Conservation (phyloP, 2,329 filamentous ascomycete species). For the Penicillium sp. region DNA sequence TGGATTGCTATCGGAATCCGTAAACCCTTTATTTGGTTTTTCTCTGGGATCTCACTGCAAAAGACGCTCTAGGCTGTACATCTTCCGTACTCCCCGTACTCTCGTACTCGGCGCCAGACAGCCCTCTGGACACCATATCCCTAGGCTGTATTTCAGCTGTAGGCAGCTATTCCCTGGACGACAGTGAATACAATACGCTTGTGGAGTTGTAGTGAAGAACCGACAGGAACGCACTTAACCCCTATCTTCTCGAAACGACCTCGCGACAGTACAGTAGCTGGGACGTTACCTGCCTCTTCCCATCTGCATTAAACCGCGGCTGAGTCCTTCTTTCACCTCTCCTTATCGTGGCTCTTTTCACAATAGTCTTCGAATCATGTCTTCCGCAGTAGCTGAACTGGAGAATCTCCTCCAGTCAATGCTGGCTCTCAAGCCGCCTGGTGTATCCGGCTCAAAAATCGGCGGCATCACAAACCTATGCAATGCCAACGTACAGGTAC, state of each 20-base stretch:
- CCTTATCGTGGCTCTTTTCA: neutral
- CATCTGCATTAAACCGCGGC: constrained; percentile 6
- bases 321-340: neutral
- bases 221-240: constrained; percentile 26
- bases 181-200: constrained; percentile 33
- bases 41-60: constrained; percentile 20
- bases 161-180: constrained; percentile 33
- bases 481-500: constrained; percentile 84
- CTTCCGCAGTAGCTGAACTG: constrained; percentile 83
- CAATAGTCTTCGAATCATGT: constrained; percentile 51
- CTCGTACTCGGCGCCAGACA: constrained; percentile 37
- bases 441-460: constrained; percentile 91
- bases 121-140: constrained; percentile 29
- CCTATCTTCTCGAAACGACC: constrained; percentile 13
- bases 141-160: constrained; percentile 42
- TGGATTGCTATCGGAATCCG: constrained; percentile 18
- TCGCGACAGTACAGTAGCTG: constrained; percentile 9
- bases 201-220: constrained; percentile 40
- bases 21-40: constrained; percentile 25
- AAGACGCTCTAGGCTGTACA: constrained; percentile 33
- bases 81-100: constrained; percentile 26
- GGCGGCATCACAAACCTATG: constrained; percentile 80
- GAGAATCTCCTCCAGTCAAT: constrained; percentile 88
- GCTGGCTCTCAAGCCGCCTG: constrained; percentile 84
- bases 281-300: constrained; percentile 5